A percentile compares a stretch with the other conserved stretches of the same genome.
phyloP scores from a whole-genome alignment of 257 asterid genomes.

The Plantago ovata region DNA sequence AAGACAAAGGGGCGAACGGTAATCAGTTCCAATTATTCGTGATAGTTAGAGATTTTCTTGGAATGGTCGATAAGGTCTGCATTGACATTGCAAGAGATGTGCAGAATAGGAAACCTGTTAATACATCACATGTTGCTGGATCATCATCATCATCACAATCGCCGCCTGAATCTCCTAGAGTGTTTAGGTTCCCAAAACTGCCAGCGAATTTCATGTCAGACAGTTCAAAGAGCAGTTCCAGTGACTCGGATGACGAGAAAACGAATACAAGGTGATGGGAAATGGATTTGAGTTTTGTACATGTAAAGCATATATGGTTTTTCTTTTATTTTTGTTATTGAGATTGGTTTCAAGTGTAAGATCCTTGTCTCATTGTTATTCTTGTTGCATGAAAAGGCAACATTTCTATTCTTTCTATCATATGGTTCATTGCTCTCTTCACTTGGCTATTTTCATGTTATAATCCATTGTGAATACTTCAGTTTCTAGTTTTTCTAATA shows the following conservation, averaged over 20 bases:
- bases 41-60: conserved; percentile 69
- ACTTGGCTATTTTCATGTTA: background rate
- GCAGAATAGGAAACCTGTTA: conserved; percentile 54
- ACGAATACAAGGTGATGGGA: conserved; percentile 26
- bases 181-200: conserved; percentile 74
- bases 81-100: conserved; percentile 67
- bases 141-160: conserved; percentile 45
- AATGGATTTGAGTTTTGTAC: conserved; percentile 30
- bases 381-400: conserved; percentile 6
- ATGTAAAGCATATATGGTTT: conserved; percentile 14
- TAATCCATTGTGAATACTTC: background rate
- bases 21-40: conserved; percentile 55
- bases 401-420: background rate
- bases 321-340: conserved; percentile 20
- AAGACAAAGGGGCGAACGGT: conserved; percentile 35
- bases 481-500: background rate
- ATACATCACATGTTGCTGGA: conserved; percentile 29
- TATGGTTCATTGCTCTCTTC: background rate
- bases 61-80: conserved; percentile 88
- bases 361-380: conserved; percentile 24
- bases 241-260: conserved; percentile 44
- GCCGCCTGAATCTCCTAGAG: conserved; percentile 48
- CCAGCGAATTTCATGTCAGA: conserved; percentile 80
- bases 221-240: conserved; percentile 40
- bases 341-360: conserved; percentile 30